Evolutionary conservation across 805 yeast species (phyloP), one percentile per base, ranked within the genome.

Genomic region (Pichia nanzhaoensis): DNA sequence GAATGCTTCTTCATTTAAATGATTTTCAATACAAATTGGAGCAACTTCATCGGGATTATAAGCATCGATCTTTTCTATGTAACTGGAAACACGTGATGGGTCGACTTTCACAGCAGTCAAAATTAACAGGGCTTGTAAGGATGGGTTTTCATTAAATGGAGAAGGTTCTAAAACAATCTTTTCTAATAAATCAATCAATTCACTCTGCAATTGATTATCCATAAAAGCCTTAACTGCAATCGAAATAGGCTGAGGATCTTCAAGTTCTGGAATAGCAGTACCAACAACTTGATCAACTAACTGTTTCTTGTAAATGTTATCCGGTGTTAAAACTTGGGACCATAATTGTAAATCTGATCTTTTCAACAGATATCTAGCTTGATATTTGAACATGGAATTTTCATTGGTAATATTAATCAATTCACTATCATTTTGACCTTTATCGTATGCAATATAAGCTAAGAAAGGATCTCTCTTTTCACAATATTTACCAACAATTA

Each of bases 401-500:
- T 93, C 98, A 65, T 93, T 93, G 54, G 99, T 93, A 66, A 93
- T 89, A 60, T 78, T 74, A 58, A 93, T 78, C 59, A 93, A 77
- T 65, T 93, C 99, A 47, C 74, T 82, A 64, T 93, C 96, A 58
- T 91, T 90, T 44, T 75, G 72, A 61, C 99, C 99, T 69, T 90
- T 91, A 50, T 95, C 95, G 67, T 93, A 93, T 42, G 96, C 95
- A 68, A 93, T 93, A 67, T 88, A 93, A 24, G 99, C 99, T 63
- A 93, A 74, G 69, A 88, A 93, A 51, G 99, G 99, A 61, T 93
- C 99, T 68, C 99, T 85, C 78, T 87, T 91, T 69, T 93, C 99
- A 75, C 99, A 93, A 73, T 93, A 93, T 63, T 80, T 88, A 74
- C 99, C 99, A 54, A 93, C 97, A 57, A 84, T 84, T 55, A 86